A percentile compares a stretch with the other conserved stretches of the same genome.
Evolutionary conservation across 2,329 filamentous ascomycete genomes (phyloP).

Genomic region (Rhexocercosporidium sp.): DNA sequence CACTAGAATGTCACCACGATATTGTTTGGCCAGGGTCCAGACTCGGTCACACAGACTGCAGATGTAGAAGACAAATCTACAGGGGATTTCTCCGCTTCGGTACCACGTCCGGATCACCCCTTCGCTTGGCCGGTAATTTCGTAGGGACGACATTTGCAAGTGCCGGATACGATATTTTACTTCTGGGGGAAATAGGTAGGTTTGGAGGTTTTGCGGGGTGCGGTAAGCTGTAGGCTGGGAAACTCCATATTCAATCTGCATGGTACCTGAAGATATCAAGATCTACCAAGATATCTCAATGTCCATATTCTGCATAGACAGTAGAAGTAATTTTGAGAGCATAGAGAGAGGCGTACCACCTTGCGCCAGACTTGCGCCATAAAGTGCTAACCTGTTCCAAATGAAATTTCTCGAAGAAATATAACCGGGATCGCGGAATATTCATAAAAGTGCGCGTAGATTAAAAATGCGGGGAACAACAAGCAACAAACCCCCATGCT

Average conservation of each 20-base stretch:
- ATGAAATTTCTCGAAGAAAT: not conserved
- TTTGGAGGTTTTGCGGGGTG: conserved; percentile 8
- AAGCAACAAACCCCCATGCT: conserved; percentile 10
- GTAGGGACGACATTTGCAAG: not conserved
- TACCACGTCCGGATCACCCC: conserved; percentile 8
- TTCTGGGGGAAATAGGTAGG: conserved; percentile 1
- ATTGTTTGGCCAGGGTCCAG: conserved; percentile 19
- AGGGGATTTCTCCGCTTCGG: conserved; percentile 4
- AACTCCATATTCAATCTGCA: not conserved
- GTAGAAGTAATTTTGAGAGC: not conserved
- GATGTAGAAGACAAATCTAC: conserved; percentile 1
- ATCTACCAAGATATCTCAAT: not conserved
- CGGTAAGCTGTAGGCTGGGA: not conserved
- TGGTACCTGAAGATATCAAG: conserved; percentile 5
- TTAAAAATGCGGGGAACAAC: conserved; percentile 25
- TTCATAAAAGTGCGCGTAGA: conserved; percentile 6
- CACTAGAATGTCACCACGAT: conserved; percentile 24
- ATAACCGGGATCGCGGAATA: not conserved
- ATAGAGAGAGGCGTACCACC: not conserved
- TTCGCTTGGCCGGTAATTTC: conserved; percentile 13
- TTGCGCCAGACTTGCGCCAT: not conserved
- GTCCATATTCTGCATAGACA: not conserved
- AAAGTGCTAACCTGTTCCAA: not conserved
- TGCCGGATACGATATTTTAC: not conserved
- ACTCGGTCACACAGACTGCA: conserved; percentile 27